Evolutionary conservation across 768 basidiomycete species (phyloP).

Genomic region (Butyriboletus loyo): DNA sequence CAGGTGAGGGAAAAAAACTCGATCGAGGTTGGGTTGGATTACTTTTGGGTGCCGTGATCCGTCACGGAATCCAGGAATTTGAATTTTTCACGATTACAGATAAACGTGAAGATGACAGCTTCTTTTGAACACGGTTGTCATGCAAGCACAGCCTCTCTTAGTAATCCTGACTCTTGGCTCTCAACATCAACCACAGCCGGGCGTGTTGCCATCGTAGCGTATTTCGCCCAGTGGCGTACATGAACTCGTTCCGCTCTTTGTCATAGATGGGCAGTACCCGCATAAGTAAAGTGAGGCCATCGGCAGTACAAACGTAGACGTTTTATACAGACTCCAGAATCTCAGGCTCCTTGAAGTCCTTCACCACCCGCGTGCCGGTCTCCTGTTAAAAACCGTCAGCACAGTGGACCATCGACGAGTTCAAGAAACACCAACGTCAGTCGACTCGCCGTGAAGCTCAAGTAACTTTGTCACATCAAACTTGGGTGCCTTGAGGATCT

Average conservation of each 20-base stretch:
- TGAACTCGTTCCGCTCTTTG: conserved; percentile 14
- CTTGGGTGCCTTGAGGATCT: conserved; percentile 98
- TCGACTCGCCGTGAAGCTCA: conserved; percentile 94
- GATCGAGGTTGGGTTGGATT: neutral
- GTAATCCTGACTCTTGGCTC: too few species aligned
- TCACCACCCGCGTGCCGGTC: conserved; percentile 89
- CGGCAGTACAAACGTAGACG: conserved; percentile 38
- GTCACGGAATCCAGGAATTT: conserved; percentile 4
- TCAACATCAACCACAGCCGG: too few species aligned
- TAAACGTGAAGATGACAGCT: too few species aligned
- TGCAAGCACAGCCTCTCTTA: neutral
- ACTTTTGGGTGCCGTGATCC: conserved; percentile 6
- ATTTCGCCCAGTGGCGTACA: too few species aligned
- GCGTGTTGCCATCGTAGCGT: too few species aligned
- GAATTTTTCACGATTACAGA: neutral
- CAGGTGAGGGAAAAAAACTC: neutral
- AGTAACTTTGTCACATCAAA: conserved; percentile 94
- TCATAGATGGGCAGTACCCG: conserved; percentile 40
- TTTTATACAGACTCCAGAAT: conserved; percentile 86
- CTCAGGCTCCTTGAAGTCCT: conserved; percentile 98
- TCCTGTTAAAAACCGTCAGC: conserved; percentile 50
- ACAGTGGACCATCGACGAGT: neutral
- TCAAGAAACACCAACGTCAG: conserved; percentile 60
- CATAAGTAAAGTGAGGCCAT: conserved; percentile 32
- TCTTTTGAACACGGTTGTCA: neutral